Conservation (phyloP, 1,139 yeast species). For the Scheffersomyces illinoinensis region DNA sequence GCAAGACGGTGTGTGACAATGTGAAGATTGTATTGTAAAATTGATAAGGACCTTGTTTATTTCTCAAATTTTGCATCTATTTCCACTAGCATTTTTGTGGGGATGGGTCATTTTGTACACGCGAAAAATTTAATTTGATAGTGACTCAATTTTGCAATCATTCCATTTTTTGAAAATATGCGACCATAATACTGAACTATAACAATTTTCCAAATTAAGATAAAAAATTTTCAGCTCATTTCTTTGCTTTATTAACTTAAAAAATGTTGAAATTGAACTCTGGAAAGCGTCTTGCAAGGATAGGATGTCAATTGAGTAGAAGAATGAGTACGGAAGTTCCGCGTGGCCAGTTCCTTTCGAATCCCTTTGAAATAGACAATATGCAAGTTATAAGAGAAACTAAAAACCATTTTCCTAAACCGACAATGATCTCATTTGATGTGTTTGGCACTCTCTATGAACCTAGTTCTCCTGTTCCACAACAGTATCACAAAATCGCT, state of each 20-base stretch:
- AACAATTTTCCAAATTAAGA: background rate
- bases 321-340: constrained; percentile 3
- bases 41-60: background rate
- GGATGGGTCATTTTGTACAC: background rate
- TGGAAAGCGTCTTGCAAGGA: background rate
- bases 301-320: background rate
- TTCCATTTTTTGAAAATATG: background rate
- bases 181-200: background rate
- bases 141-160: background rate
- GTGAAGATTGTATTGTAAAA: background rate
- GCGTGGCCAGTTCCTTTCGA: constrained; percentile 14
- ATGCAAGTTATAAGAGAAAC: constrained; percentile 32
- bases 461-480: constrained; percentile 53
- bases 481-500: constrained; percentile 53
- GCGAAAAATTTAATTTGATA: background rate
- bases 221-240: background rate
- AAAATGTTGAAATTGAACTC: background rate
- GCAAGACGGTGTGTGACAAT: background rate
- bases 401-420: constrained; percentile 33
- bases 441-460: constrained; percentile 66
- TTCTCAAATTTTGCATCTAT: no score
- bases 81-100: background rate
- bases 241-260: background rate
- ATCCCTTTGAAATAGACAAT: constrained; percentile 28
- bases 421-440: constrained; percentile 61